phyloP scores from a whole-genome alignment of 2,329 filamentous ascomycete species.

The Claviceps maximensis region DNA sequence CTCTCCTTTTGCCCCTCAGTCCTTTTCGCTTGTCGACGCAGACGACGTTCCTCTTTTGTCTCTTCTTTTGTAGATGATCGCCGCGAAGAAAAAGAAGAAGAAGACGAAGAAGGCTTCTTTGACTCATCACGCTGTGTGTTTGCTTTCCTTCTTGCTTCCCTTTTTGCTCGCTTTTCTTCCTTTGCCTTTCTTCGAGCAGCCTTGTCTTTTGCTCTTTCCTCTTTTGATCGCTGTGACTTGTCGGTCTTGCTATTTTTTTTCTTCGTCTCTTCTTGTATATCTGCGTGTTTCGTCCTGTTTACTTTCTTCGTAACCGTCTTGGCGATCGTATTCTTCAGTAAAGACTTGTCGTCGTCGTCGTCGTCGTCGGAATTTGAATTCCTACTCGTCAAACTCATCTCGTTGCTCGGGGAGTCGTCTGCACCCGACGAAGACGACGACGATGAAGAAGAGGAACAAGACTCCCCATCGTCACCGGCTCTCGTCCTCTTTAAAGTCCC shows the following conservation, averaged over 20 bases:
- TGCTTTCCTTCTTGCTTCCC: constrained; percentile 10
- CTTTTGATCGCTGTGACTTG: background rate
- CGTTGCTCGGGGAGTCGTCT: constrained; percentile 17
- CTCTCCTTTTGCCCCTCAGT: constrained; percentile 18
- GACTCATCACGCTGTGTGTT: constrained; percentile 12
- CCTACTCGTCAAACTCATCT: constrained; percentile 9
- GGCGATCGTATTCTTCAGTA: constrained; percentile 3
- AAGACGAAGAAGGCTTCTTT: background rate
- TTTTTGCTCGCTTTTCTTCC: constrained; percentile 4
- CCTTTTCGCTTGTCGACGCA: constrained; percentile 20
- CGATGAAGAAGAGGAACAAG: background rate
- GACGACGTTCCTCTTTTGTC: constrained; percentile 31
- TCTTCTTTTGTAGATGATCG: constrained; percentile 5
- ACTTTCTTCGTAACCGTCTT: constrained; percentile 9
- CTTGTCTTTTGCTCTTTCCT: background rate
- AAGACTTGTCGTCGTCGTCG: constrained; percentile 16
- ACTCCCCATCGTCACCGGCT: constrained; percentile 8
- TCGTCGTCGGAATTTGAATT: no score
- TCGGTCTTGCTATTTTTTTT: background rate
- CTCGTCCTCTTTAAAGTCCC: constrained; percentile 45
- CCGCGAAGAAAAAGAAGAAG: background rate
- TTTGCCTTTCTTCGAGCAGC: background rate
- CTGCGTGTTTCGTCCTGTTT: background rate
- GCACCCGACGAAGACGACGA: constrained; percentile 11
- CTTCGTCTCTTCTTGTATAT: constrained; percentile 3